Evolutionary conservation across 106 monocot genomes (phyloP).

Genomic region (Dendrobium nobile): DNA sequence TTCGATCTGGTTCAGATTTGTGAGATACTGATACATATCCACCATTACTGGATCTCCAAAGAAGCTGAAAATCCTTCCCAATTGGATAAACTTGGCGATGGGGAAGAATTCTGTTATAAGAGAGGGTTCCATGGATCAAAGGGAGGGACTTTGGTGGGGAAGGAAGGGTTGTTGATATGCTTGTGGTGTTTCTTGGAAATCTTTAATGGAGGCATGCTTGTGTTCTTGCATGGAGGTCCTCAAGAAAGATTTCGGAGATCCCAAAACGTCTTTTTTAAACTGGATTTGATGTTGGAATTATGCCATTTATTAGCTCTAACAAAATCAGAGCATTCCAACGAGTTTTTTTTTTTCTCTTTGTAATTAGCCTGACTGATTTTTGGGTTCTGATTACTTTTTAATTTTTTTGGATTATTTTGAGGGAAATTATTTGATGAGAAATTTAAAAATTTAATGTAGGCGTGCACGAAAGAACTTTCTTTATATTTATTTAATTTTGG

Average conservation of each 20-base stretch:
- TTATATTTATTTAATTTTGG: too few species aligned
- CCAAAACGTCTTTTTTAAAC: too few species aligned
- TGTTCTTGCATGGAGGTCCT: background rate
- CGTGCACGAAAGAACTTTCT: too few species aligned
- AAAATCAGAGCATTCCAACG: too few species aligned
- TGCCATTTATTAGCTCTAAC: too few species aligned
- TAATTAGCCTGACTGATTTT: too few species aligned
- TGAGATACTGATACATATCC: conserved; percentile 42
- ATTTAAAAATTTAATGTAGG: background rate
- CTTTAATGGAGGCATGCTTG: conserved; percentile 20
- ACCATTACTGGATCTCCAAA: conserved; percentile 32
- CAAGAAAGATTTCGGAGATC: too few species aligned
- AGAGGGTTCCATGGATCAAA: conserved; percentile 37
- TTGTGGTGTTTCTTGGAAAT: conserved; percentile 50
- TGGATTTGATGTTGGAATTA: too few species aligned
- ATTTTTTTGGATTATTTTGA: background rate
- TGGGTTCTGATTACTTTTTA: too few species aligned
- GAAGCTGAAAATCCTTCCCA: conserved; percentile 37
- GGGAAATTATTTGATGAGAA: background rate
- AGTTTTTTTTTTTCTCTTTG: too few species aligned
- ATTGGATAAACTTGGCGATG: conserved; percentile 22
- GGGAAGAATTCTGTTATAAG: conserved; percentile 20
- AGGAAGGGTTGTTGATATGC: conserved; percentile 64
- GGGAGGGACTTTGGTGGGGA: conserved; percentile 32
- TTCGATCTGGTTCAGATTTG: conserved; percentile 17